A percentile compares a stretch with the other conserved stretches of the same genome.
These are phyloP conservation scores for Agrocybe chaxingu DNA, from an alignment of 768 basidiomycete genomes.

Conservation along the genomic window DNA sequence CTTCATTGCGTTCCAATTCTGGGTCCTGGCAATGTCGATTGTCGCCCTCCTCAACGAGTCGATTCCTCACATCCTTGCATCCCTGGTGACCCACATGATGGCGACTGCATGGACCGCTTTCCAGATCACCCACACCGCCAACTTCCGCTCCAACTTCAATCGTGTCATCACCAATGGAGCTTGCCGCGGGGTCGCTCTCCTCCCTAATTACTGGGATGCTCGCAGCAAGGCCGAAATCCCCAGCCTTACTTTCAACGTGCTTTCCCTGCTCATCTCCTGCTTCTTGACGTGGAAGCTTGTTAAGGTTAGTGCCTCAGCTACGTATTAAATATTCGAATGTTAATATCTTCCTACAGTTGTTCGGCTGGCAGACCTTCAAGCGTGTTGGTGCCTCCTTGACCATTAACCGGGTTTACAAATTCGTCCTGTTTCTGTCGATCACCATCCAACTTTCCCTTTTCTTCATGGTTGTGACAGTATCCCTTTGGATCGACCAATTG, in stretches of 20 bases:
- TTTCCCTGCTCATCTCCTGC: slow-evolving; percentile 55
- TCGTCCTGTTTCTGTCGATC: slow-evolving; percentile 67
- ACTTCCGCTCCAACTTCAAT: slow-evolving; percentile 55
- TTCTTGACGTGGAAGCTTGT: slow-evolving; percentile 73
- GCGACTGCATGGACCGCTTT: slow-evolving; percentile 72
- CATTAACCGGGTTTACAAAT: slow-evolving; percentile 74
- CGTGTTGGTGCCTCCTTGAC: slow-evolving; percentile 72
- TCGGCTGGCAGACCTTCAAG: slow-evolving; percentile 89
- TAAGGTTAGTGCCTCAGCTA: slow-evolving; percentile 43
- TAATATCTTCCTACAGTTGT: slow-evolving; percentile 38
- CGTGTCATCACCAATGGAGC: slow-evolving; percentile 61
- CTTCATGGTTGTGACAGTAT: slow-evolving; percentile 69
- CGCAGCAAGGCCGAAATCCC: slow-evolving; percentile 62
- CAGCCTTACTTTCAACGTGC: slow-evolving; percentile 58
- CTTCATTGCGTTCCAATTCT: slow-evolving; percentile 76
- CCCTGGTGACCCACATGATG: slow-evolving; percentile 68
- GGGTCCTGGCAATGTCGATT: slow-evolving; percentile 76
- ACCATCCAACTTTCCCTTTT: slow-evolving; percentile 74
- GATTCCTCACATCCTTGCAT: slow-evolving; percentile 76
- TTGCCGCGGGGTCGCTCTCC: slow-evolving; percentile 51
- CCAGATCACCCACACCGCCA: slow-evolving; percentile 58
- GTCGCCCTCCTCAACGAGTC: slow-evolving; percentile 75
- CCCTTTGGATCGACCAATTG: slow-evolving; percentile 76
- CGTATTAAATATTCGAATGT: background rate
- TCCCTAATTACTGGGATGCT: slow-evolving; percentile 63